Conservation (phyloP, 257 asterid genomes). For the Scutellaria galericulata region DNA sequence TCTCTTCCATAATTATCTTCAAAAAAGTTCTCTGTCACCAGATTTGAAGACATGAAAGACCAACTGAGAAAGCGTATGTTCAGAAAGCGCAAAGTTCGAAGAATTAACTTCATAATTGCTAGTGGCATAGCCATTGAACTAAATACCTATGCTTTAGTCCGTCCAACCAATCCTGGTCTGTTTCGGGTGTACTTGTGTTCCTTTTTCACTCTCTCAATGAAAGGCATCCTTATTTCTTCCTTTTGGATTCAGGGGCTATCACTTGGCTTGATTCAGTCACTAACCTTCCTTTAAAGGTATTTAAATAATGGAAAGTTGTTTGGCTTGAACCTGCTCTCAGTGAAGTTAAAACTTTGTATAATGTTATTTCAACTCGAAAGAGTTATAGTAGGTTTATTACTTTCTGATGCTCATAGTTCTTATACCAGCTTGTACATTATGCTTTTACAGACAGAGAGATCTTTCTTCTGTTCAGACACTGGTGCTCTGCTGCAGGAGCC, state of each 20-base stretch:
- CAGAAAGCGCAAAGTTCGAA: slow-evolving; percentile 91
- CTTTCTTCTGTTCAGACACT: slow-evolving; percentile 88
- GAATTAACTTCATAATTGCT: slow-evolving; percentile 73
- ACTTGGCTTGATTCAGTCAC: slow-evolving; percentile 94
- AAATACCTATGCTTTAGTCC: slow-evolving; percentile 85
- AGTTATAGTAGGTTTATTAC: slow-evolving; percentile 4
- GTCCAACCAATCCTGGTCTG: slow-evolving; percentile 92
- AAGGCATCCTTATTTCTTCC: slow-evolving; percentile 36
- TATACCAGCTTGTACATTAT: slow-evolving; percentile 25
- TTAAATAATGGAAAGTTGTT: slow-evolving; percentile 4
- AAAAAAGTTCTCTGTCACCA: slow-evolving; percentile 40
- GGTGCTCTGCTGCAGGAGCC: slow-evolving; percentile 83
- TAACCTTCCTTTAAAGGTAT: slow-evolving; percentile 86
- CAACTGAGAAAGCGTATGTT: slow-evolving; percentile 90
- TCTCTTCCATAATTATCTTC: slow-evolving; percentile 2
- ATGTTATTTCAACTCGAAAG: slow-evolving; percentile 25
- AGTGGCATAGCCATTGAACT: slow-evolving; percentile 74
- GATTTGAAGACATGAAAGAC: slow-evolving; percentile 87
- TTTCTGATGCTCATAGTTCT: slow-evolving; percentile 31
- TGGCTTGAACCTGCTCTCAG: slow-evolving; percentile 15
- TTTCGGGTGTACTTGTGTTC: slow-evolving; percentile 29
- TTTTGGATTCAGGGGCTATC: slow-evolving; percentile 63
- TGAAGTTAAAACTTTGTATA: slow-evolving; percentile 29
- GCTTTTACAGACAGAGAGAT: slow-evolving; percentile 74
- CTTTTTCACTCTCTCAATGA: slow-evolving; percentile 16